Percentiles rank a stretch among this genome's conserved stretches.
Evolutionary conservation across 495 filamentous ascomycete genomes (phyloP).

Genomic region (Poronia punctata): DNA sequence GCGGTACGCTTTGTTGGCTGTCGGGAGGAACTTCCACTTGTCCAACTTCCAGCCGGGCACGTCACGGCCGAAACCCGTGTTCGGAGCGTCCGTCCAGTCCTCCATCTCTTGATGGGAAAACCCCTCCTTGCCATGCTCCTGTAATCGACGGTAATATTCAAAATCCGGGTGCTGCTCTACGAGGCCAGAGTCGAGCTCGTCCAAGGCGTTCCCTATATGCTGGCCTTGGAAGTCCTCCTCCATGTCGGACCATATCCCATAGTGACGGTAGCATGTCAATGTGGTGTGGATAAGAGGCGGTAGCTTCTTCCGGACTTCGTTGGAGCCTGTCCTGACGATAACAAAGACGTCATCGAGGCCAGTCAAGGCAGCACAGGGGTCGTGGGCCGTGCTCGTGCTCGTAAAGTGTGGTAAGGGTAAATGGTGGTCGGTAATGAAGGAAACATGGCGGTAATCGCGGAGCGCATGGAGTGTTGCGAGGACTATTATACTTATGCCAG

Average conservation of each 20-base stretch:
- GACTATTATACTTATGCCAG: neutral
- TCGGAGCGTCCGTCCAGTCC: slow-evolving; percentile 1
- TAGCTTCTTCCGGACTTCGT: slow-evolving; percentile 4
- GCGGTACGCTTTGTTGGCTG: slow-evolving; percentile 2
- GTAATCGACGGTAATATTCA: slow-evolving; percentile 4
- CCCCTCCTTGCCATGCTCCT: neutral
- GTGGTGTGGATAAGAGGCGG: slow-evolving; percentile 6
- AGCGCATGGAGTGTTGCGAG: neutral
- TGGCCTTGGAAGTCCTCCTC: slow-evolving; percentile 5
- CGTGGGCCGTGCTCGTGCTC: neutral
- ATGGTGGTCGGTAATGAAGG: neutral
- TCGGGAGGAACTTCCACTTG: slow-evolving; percentile 9
- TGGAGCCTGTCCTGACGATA: slow-evolving; percentile 5
- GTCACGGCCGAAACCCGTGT: slow-evolving; percentile 4
- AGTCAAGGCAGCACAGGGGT: neutral
- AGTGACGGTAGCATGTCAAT: slow-evolving; percentile 1
- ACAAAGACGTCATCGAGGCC: slow-evolving; percentile 8
- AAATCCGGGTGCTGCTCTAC: slow-evolving; percentile 3
- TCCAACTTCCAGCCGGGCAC: slow-evolving; percentile 8
- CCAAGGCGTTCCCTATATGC: slow-evolving; percentile 4
- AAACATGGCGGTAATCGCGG: neutral
- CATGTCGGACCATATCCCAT: slow-evolving; percentile 7
- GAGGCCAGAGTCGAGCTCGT: slow-evolving; percentile 2
- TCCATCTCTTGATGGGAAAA: neutral
- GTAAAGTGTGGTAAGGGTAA: neutral